A percentile compares a stretch with the other conserved stretches of the same genome.
phyloP scores from a whole-genome alignment of 1,284 basidiomycete genomes.

The Meripilus lineatus region DNA sequence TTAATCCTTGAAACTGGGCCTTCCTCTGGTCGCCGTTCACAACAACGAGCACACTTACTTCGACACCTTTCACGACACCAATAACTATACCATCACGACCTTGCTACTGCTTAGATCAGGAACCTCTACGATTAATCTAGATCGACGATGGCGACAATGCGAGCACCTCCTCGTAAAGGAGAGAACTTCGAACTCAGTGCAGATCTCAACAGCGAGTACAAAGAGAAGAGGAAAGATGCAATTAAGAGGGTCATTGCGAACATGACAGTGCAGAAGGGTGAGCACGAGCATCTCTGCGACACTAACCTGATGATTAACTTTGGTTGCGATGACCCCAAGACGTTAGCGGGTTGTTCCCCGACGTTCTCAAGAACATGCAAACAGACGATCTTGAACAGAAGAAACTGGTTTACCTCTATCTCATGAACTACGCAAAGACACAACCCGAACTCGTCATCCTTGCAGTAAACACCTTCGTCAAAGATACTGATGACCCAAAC shows the following conservation, averaged over 20 bases:
- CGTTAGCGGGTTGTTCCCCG: slow-evolving; percentile 93
- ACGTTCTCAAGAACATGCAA: slow-evolving; percentile 99
- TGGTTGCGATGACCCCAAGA: slow-evolving; percentile 41
- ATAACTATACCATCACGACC: no score
- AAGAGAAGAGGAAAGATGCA: slow-evolving; percentile 95
- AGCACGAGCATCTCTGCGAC: slow-evolving; percentile 14
- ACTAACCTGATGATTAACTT: not conserved
- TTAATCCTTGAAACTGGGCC: no score
- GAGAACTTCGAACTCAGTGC: slow-evolving; percentile 95
- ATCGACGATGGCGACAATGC: slow-evolving; percentile 46
- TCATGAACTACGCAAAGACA: slow-evolving; percentile 98
- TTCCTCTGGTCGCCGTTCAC: no score
- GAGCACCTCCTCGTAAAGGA: slow-evolving; percentile 65
- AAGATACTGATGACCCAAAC: slow-evolving; percentile 95
- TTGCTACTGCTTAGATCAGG: not conserved
- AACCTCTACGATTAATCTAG: not conserved
- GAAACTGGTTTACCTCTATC: slow-evolving; percentile 96
- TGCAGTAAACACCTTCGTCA: slow-evolving; percentile 97
- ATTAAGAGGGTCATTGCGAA: slow-evolving; percentile 96
- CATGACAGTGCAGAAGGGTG: slow-evolving; percentile 94
- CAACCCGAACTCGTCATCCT: slow-evolving; percentile 97
- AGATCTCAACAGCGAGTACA: slow-evolving; percentile 94
- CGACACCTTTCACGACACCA: no score
- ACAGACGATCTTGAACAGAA: slow-evolving; percentile 94
- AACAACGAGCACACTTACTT: no score